Evolutionary conservation across 345 rosid species (phyloP).

Genomic region (Corymbia maculata): DNA sequence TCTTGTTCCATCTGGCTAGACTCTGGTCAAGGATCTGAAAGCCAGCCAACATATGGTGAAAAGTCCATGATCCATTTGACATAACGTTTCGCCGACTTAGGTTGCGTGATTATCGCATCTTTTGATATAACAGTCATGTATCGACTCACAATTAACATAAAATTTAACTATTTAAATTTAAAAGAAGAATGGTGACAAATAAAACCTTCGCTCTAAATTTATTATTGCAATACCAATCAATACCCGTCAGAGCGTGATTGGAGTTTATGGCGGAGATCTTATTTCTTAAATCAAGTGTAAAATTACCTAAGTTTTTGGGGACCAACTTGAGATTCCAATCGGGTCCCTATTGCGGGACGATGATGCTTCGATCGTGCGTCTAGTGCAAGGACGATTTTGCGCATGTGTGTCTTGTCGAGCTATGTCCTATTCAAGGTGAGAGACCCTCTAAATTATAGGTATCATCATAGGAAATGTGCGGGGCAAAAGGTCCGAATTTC

Average conservation of each 20-base stretch:
- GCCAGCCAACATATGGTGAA: background rate
- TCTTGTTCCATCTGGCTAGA: background rate
- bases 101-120: background rate
- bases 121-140: fast-evolving
- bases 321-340: background rate
- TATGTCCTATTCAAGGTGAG: fast-evolving
- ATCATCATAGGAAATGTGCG: background rate
- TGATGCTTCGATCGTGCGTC: background rate
- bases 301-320: background rate
- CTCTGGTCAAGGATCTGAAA: background rate
- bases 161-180: background rate
- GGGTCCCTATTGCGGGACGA: fast-evolving
- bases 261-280: fast-evolving
- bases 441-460: fast-evolving
- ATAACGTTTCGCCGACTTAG: background rate
- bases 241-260: fast-evolving
- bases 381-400: background rate
- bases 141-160: fast-evolving
- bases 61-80: background rate
- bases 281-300: background rate
- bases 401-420: background rate
- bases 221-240: background rate
- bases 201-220: fast-evolving
- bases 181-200: background rate
- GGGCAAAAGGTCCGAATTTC: background rate